Evolutionary conservation across 192 early-diverging fungal genomes (phyloP).

Genomic region (Thoreauomyces humboldtii): DNA sequence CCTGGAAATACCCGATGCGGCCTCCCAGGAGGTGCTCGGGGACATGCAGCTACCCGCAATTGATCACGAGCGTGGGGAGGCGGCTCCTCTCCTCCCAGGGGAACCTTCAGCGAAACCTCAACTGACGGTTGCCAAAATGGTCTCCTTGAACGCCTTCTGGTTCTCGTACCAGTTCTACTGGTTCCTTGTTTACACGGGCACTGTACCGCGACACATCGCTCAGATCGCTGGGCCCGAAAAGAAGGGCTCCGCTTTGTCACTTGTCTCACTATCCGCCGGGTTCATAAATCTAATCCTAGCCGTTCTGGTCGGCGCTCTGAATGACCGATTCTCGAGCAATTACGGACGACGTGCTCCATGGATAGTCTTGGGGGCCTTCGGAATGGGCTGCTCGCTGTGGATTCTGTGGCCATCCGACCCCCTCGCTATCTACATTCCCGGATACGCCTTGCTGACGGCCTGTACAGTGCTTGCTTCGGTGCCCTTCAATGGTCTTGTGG

Average conservation of each 20-base stretch:
- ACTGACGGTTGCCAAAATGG: conserved; percentile 2
- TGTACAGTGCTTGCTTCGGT: conserved; percentile 32
- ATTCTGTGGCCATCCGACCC: conserved; percentile 21
- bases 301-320: conserved; percentile 39
- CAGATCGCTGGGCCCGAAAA: conserved; percentile 32
- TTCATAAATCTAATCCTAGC: conserved; percentile 36
- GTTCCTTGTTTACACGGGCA: conserved; percentile 38
- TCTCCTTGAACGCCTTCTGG: conserved; percentile 38
- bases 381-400: conserved; percentile 32
- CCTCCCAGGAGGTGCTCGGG: too few relatives aligned
- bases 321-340: conserved; percentile 27
- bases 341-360: conserved; percentile 21
- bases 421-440: conserved; percentile 32
- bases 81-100: too few relatives aligned
- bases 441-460: conserved; percentile 32
- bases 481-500: conserved; percentile 46
- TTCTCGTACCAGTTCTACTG: conserved; percentile 41
- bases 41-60: too few relatives aligned
- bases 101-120: too few relatives aligned
- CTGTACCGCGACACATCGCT: conserved; percentile 36
- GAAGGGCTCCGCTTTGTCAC: conserved; percentile 40
- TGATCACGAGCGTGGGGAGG: too few relatives aligned
- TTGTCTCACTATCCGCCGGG: conserved; percentile 35
- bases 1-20: too few relatives aligned
- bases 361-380: conserved; percentile 35